Base-by-base conservation (phyloP, 2,329 filamentous ascomycete species). In the Aschersonia sp. region DNA sequence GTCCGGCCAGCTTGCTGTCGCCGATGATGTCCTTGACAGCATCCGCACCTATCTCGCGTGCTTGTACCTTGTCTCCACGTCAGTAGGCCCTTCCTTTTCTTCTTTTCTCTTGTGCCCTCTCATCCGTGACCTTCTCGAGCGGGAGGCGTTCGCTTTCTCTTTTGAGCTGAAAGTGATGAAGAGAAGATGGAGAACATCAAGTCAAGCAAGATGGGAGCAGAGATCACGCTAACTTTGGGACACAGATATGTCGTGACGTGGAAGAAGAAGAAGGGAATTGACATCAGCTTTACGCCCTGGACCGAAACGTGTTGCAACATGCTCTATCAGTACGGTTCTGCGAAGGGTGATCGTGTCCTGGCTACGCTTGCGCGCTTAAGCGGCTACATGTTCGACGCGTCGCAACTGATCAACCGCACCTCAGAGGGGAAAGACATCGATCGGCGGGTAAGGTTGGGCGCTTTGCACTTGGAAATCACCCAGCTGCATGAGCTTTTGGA, bases 31-130 rank as follows among this genome's bases (percentile, higher is more conserved):
- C 29, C 56, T 75, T 3, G 66, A 69, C 32, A 56, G 62, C 6
- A 62, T 75, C 29, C 65, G 74, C 9, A 65, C 70, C 2, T 73
- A 75, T 45, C 56, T 74, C 1, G 59, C 61, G 30, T 70, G 66
- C 51, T 72, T 66, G 48, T 73, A 71, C 51, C 52, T 66, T 2
- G 58, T 59, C 29, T 67, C 70, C 44, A 54, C 61, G 71, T 74
- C 56, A 51, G 65, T 55, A n/a, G 28, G 2, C 35, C 28, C 32
- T 30, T 20, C 32, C 32, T 38, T 12, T 12, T 38, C 7, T 3
- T 3, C 35, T 12, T 9, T 7, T 7, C 35, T 38, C 35, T 4
- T 7, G 7, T 7, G 7, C 35, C 7, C 12, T 7, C 35, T 20
- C 20, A 20, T 20, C 20, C 20, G 20, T 20, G 20, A 20, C 20